These are phyloP conservation scores for Metschnikowia proteae DNA, from an alignment of 805 yeast species.

Conservation along the genomic window DNA sequence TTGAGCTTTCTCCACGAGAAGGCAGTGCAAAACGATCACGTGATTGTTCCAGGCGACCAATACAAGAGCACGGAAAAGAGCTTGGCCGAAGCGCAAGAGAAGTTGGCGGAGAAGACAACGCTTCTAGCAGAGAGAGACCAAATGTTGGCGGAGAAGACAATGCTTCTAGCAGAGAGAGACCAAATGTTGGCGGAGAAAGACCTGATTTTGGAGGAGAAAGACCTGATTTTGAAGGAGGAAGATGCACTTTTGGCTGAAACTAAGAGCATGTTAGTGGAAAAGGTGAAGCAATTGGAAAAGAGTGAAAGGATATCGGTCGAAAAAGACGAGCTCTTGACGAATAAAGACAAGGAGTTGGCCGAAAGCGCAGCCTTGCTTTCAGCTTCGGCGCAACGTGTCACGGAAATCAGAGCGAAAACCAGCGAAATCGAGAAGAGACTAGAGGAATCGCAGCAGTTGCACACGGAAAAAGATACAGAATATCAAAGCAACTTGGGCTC, in stretches of 20 bases:
- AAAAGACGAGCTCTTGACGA: neutral
- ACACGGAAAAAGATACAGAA: slow-evolving; percentile 1
- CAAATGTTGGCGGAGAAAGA: neutral
- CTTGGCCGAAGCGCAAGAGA: neutral
- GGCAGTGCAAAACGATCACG: neutral
- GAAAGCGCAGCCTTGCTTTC: neutral
- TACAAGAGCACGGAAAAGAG: neutral
- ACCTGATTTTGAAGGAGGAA: neutral
- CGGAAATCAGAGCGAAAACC: neutral
- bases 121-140: neutral
- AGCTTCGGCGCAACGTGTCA: neutral
- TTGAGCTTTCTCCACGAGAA: slow-evolving; percentile 7
- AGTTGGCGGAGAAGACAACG: neutral
- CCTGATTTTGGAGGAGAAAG: too few species aligned
- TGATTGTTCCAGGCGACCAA: slow-evolving; percentile 4
- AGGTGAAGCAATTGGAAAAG: neutral
- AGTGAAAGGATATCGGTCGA: neutral
- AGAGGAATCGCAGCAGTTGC: neutral
- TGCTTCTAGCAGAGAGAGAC: neutral
- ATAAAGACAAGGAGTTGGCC: neutral
- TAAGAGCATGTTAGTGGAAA: neutral
- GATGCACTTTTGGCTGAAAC: neutral
- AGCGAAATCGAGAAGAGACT: neutral
- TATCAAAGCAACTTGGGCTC: slow-evolving; percentile 4
- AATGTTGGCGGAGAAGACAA: neutral